Evolutionary conservation across 1,284 basidiomycete genomes (phyloP).

Genomic region (Ustilago bromivora): DNA sequence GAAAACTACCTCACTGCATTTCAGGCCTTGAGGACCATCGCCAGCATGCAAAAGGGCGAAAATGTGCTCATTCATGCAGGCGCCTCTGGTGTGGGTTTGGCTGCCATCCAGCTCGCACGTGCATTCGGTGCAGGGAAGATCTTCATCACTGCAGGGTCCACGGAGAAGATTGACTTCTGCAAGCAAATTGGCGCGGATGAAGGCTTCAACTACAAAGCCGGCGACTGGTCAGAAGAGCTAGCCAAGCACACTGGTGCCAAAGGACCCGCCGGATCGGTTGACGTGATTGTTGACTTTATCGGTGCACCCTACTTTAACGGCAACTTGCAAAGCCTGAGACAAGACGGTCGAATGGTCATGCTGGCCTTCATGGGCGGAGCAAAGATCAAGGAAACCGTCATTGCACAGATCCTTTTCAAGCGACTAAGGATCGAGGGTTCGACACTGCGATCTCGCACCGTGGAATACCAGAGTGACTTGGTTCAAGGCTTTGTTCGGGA

Average conservation of each 20-base stretch:
- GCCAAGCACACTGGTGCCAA: slow-evolving; percentile 50
- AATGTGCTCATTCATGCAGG: slow-evolving; percentile 86
- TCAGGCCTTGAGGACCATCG: slow-evolving; percentile 60
- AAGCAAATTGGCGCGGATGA: slow-evolving; percentile 76
- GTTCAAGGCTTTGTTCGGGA: slow-evolving; percentile 75
- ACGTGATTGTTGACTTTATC: slow-evolving; percentile 89
- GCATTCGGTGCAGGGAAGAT: slow-evolving; percentile 74
- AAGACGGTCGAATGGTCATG: slow-evolving; percentile 83
- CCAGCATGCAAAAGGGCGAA: slow-evolving; percentile 75
- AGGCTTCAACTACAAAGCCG: slow-evolving; percentile 85
- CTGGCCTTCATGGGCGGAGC: slow-evolving; percentile 80
- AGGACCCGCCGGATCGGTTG: slow-evolving; percentile 72
- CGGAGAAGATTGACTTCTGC: slow-evolving; percentile 85
- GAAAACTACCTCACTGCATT: slow-evolving; percentile 67
- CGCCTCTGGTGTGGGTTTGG: slow-evolving; percentile 80
- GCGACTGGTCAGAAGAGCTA: slow-evolving; percentile 80
- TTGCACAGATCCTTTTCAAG: slow-evolving; percentile 82
- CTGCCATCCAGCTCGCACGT: slow-evolving; percentile 89
- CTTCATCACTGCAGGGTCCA: slow-evolving; percentile 80
- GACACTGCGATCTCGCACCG: slow-evolving; percentile 83
- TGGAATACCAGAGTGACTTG: slow-evolving; percentile 83
- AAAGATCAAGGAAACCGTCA: slow-evolving; percentile 76
- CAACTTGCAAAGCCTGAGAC: slow-evolving; percentile 81
- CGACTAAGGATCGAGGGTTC: slow-evolving; percentile 89
- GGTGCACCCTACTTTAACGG: slow-evolving; percentile 84